These are phyloP conservation scores for Arthrobotrys conoides DNA, from an alignment of 2,329 filamentous ascomycete genomes.

Conservation along the genomic window DNA sequence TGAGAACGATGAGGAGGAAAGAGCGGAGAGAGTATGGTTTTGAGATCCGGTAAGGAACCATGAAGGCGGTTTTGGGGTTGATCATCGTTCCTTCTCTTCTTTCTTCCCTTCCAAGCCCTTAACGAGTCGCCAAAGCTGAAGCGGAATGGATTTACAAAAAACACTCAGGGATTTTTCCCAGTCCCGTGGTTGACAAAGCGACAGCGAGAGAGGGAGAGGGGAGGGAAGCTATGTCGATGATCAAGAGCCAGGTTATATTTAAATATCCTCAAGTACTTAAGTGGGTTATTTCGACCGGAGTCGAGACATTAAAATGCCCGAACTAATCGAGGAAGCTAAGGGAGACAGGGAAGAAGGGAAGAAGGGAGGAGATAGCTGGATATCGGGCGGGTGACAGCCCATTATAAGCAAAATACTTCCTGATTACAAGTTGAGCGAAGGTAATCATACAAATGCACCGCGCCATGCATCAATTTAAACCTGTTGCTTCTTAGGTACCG, in stretches of 20 bases:
- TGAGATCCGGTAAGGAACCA: constrained; percentile 35
- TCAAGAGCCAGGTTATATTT: background rate
- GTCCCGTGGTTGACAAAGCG: background rate
- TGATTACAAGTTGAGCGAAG: background rate
- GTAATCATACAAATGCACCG: background rate
- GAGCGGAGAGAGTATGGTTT: constrained; percentile 48
- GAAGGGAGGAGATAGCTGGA: background rate
- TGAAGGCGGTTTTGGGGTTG: constrained; percentile 26
- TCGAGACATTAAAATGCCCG: constrained; percentile 21
- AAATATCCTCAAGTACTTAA: too few species aligned
- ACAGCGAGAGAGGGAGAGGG: background rate
- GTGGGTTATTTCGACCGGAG: background rate
- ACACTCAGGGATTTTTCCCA: background rate
- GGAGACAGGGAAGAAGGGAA: background rate
- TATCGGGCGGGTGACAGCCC: constrained; percentile 13
- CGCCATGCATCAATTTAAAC: background rate
- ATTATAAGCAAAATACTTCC: constrained; percentile 12
- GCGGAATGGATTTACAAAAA: constrained; percentile 1
- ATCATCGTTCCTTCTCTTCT: constrained; percentile 30
- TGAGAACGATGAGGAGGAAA: constrained; percentile 33
- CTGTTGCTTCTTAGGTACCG: background rate
- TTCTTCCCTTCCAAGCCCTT: background rate
- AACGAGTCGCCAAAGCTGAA: background rate
- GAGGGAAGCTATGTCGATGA: constrained; percentile 5
- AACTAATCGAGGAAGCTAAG: background rate